Percentiles rank a stretch among this genome's conserved stretches.
phyloP scores from a whole-genome alignment of 1,284 basidiomycete species.

The Pterula multifida region DNA sequence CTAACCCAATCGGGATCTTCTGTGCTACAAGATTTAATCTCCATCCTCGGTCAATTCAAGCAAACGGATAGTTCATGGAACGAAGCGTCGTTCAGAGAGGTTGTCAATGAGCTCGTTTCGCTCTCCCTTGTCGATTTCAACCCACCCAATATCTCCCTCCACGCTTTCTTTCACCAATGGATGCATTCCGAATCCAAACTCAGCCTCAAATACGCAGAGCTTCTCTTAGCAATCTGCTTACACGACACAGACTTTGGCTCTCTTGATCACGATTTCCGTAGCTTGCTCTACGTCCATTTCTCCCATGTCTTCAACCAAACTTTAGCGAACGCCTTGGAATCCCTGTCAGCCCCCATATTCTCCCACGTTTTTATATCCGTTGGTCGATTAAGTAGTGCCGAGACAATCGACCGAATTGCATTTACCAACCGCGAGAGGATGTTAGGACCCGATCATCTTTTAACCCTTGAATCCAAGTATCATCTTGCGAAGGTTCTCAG shows the following conservation, averaged over 20 bases:
- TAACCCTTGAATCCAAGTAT: background rate
- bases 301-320: background rate
- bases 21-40: background rate
- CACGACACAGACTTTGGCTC: background rate
- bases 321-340: background rate
- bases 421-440: background rate
- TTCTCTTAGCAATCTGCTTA: background rate
- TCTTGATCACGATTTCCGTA: background rate
- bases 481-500: background rate
- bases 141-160: background rate
- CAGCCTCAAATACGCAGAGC: background rate
- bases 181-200: background rate
- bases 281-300: background rate
- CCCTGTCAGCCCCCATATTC: background rate
- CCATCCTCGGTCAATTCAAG: background rate
- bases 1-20: background rate
- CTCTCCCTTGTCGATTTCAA: background rate
- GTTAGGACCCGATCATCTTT: background rate
- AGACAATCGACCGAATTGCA: background rate
- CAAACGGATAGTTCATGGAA: background rate
- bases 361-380: background rate
- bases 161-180: background rate
- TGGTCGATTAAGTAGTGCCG: background rate
- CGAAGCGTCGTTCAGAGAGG: background rate
- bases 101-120: background rate